Conservation (phyloP, 2,329 filamentous ascomycete genomes). For the Colletotrichum magnum region DNA sequence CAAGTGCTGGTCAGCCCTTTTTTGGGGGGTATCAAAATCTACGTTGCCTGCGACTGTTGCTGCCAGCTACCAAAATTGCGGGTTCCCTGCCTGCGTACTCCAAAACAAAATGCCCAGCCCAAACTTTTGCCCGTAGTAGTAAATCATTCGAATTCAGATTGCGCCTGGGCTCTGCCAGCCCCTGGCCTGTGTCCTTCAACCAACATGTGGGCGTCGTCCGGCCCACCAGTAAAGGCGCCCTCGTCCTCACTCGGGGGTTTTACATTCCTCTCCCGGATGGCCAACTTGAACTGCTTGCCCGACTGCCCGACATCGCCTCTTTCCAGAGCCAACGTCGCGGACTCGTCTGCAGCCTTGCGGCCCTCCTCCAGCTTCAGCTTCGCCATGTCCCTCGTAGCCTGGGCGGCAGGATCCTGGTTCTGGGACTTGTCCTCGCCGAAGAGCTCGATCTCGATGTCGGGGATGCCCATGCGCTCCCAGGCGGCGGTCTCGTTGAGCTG, state of each 20-base stretch:
- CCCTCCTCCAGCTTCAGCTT: conserved; percentile 62
- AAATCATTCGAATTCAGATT: conserved; percentile 44
- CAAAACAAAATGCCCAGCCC: not conserved
- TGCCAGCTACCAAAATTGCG: not conserved
- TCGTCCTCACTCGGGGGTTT: conserved; percentile 47
- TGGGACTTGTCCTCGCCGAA: conserved; percentile 74
- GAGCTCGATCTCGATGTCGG: conserved; percentile 71
- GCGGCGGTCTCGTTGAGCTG: conserved; percentile 89
- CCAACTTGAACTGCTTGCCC: conserved; percentile 59
- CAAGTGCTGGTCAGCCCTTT: conserved; percentile 10
- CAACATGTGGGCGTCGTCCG: conserved; percentile 58
- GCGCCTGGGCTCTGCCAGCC: conserved; percentile 27
- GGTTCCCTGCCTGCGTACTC: not conserved
- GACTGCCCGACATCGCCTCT: conserved; percentile 53
- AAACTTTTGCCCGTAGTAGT: conserved; percentile 21
- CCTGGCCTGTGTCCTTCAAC: conserved; percentile 64
- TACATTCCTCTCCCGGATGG: conserved; percentile 66
- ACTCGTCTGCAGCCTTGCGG: conserved; percentile 55
- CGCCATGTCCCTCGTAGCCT: conserved; percentile 54
- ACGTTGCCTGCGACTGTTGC: not conserved
- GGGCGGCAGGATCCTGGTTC: conserved; percentile 57
- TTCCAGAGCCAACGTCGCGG: conserved; percentile 64
- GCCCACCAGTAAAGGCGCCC: conserved; percentile 26
- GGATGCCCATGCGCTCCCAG: conserved; percentile 80
- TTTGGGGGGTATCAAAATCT: conserved; percentile 36